Conservation (phyloP, 164 flowering plant genomes). For the Dillenia suffruticosa region DNA sequence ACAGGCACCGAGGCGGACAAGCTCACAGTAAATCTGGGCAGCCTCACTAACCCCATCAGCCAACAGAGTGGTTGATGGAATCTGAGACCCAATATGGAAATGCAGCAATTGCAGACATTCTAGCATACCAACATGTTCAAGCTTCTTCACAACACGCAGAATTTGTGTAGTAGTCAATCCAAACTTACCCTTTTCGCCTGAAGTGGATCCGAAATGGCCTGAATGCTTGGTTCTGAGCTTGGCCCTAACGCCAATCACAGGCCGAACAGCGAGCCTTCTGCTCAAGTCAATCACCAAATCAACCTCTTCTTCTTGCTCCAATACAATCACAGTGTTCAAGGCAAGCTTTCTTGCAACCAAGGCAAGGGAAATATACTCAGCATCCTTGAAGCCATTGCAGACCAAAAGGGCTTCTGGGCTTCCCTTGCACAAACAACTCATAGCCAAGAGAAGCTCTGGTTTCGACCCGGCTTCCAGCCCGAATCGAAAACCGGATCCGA, state of each 20-base stretch:
- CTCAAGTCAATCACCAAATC: constrained; percentile 74
- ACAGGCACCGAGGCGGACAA: constrained; percentile 83
- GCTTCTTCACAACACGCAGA: constrained; percentile 64
- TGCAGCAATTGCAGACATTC: constrained; percentile 86
- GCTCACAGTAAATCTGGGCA: constrained; percentile 85
- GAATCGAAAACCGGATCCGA: constrained; percentile 68
- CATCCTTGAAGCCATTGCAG: constrained; percentile 95
- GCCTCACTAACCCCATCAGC: constrained; percentile 88
- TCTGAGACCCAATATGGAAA: constrained; percentile 97
- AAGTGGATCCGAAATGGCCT: constrained; percentile 97
- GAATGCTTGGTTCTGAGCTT: constrained; percentile 91
- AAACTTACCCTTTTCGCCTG: constrained; percentile 98
- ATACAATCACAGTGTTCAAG: constrained; percentile 79
- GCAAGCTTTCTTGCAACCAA: constrained; percentile 60
- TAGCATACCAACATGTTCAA: constrained; percentile 62
- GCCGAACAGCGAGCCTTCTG: constrained; percentile 50
- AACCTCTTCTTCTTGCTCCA: constrained; percentile 95
- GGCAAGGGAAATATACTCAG: constrained; percentile 85
- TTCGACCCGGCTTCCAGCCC: constrained; percentile 98
- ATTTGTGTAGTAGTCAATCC: constrained; percentile 81
- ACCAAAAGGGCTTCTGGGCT: constrained; percentile 67
- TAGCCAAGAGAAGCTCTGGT: constrained; percentile 92
- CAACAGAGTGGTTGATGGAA: constrained; percentile 70
- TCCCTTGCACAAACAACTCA: constrained; percentile 89
- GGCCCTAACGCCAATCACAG: constrained; percentile 85